Conservation (phyloP, 2,329 filamentous ascomycete species). For the Fusarium citri region DNA sequence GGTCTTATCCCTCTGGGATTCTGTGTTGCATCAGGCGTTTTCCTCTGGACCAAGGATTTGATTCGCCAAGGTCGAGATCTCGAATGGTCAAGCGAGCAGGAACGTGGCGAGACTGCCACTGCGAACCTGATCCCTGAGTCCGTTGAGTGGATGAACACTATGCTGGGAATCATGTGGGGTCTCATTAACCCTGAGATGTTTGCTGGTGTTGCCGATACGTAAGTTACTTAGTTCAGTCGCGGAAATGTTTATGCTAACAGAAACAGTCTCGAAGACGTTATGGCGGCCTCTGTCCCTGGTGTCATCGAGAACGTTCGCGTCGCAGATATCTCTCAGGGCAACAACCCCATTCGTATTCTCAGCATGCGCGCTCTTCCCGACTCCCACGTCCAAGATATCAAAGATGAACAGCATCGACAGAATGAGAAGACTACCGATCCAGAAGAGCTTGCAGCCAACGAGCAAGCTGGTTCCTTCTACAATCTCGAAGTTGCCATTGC, state of each 20-base stretch:
- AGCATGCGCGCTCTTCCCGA: constrained; percentile 87
- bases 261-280: constrained; percentile 74
- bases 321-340: constrained; percentile 93
- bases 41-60: constrained; percentile 89
- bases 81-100: constrained; percentile 90
- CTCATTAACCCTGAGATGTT: constrained; percentile 97
- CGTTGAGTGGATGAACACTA: constrained; percentile 95
- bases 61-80: constrained; percentile 82
- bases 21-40: constrained; percentile 82
- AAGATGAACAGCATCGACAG: constrained; percentile 81
- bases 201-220: constrained; percentile 86
- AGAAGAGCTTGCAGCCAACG: constrained; percentile 86
- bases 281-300: constrained; percentile 93
- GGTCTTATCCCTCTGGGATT: constrained; percentile 80
- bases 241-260: constrained; percentile 10
- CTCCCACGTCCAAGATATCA: constrained; percentile 81
- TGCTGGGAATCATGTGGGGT: constrained; percentile 86
- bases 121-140: constrained; percentile 92
- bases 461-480: constrained; percentile 92
- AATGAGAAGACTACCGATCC: constrained; percentile 86
- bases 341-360: constrained; percentile 87
- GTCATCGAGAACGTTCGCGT: constrained; percentile 95
- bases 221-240: constrained; percentile 27
- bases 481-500: constrained; percentile 92
- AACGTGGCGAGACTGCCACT: constrained; percentile 85